A percentile compares a stretch with the other conserved stretches of the same genome.
Conservation (phyloP, 768 basidiomycete species). For the Podaxis mareebaensis region DNA sequence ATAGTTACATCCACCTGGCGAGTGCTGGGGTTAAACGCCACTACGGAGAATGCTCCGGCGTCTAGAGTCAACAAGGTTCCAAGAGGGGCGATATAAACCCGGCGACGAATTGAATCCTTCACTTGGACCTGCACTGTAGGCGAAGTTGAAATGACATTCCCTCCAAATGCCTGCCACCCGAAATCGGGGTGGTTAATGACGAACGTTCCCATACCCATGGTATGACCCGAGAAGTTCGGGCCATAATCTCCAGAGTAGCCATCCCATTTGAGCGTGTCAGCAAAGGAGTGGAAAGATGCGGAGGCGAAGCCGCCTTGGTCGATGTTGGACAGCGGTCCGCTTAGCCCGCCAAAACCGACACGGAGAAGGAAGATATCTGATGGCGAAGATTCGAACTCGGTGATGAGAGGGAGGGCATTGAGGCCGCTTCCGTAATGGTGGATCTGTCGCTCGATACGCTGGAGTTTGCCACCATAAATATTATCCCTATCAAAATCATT, state of each 20-base stretch:
- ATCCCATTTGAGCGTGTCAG: constrained; percentile 58
- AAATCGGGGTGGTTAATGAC: constrained; percentile 56
- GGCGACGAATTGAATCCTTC: constrained; percentile 47
- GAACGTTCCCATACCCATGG: constrained; percentile 48
- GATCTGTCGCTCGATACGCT: constrained; percentile 55
- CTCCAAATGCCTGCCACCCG: constrained; percentile 64
- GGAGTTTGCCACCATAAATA: constrained; percentile 55
- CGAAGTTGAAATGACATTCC: constrained; percentile 42
- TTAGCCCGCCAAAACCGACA: constrained; percentile 51
- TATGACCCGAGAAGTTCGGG: constrained; percentile 57
- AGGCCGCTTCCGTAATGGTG: constrained; percentile 61
- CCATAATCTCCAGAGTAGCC: constrained; percentile 62
- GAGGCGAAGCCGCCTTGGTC: constrained; percentile 58
- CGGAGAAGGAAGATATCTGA: constrained; percentile 53
- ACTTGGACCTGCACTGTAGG: constrained; percentile 44
- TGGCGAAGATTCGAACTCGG: constrained; percentile 46
- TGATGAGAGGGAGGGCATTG: constrained; percentile 54
- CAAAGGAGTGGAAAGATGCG: constrained; percentile 62
- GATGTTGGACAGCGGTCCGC: constrained; percentile 55
- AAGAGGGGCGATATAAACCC: constrained; percentile 53
- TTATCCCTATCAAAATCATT: constrained; percentile 44
- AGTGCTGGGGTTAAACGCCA: constrained; percentile 40
- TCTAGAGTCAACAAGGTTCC: constrained; percentile 47
- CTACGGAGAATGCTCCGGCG: constrained; percentile 49
- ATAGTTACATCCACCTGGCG: constrained; percentile 43